phyloP scores from a whole-genome alignment of 768 basidiomycete species.

The Lentinula lateritia region DNA sequence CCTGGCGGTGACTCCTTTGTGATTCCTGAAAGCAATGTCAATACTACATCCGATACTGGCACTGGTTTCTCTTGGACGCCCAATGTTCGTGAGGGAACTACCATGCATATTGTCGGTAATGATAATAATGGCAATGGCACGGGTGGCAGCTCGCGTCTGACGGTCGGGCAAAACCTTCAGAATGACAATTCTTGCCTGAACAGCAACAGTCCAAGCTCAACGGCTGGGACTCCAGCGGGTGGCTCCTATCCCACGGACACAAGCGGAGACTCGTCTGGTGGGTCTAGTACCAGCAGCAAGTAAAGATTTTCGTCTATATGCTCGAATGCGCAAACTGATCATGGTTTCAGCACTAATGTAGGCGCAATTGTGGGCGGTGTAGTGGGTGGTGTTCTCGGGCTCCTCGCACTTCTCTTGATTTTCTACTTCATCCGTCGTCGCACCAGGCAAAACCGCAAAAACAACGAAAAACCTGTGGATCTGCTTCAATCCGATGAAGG shows the following conservation, averaged over 20 bases:
- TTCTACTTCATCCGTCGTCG: constrained; percentile 49
- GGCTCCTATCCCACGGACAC: constrained; percentile 60
- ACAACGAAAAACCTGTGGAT: constrained; percentile 60
- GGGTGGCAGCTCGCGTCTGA: constrained; percentile 57
- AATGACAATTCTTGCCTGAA: constrained; percentile 53
- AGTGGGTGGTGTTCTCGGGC: constrained; percentile 45
- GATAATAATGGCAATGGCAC: constrained; percentile 63
- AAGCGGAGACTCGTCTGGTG: constrained; percentile 25
- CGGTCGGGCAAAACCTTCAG: constrained; percentile 46
- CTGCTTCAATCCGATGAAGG: constrained; percentile 54
- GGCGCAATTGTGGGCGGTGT: constrained; percentile 57
- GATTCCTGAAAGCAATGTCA: constrained; percentile 47
- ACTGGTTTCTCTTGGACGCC: constrained; percentile 70
- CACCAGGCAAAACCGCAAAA: constrained; percentile 24
- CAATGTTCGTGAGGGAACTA: constrained; percentile 57
- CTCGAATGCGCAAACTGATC: neutral
- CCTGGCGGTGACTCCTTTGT: constrained; percentile 75
- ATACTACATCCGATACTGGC: constrained; percentile 18
- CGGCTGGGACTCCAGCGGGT: constrained; percentile 71
- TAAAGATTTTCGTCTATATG: neutral
- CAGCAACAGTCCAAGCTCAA: constrained; percentile 65
- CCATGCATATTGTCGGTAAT: constrained; percentile 60
- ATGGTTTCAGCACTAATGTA: constrained; percentile 24
- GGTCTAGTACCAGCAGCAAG: constrained; percentile 20
- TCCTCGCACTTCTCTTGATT: constrained; percentile 33